Evolutionary conservation across 2,329 filamentous ascomycete species (phyloP), one percentile per base, ranked within the genome.

Genomic region (Ambrosiella xylebori): DNA sequence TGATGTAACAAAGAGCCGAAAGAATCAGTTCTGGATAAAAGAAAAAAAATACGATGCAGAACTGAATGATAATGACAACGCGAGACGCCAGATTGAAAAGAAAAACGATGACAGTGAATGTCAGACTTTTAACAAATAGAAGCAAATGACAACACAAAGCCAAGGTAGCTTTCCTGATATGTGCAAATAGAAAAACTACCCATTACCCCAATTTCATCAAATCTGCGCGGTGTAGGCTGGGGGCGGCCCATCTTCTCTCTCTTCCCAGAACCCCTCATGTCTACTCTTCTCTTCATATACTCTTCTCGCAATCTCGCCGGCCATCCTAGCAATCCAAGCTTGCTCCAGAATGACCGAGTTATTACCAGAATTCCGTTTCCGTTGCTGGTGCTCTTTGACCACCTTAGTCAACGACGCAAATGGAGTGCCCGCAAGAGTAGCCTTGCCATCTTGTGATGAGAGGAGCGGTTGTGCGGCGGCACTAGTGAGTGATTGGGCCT

Each of bases 261-360:
- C 77, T 47, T 76, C 72, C 76, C 76, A 79, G 56, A 76, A 72
- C 4, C 69, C 69, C 35, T 73, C 71, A 57, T 77, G 73, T 40
- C 75, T 73, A 57, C 76, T 73, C 71, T 95, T 93, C 71, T 95
- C 87, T 64, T 95, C 87, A 63, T 91, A 87, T 63, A 95, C 88
- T 58, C 88, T 85, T 55, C 83, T 76, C 40, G 89, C 88, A 65
- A 97, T 91, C 69, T 97, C 93, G 62, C 84, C 84, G 4, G 91
- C 90, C 80, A 98, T 93, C 73, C 95, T 93, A 73, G 85, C 82
- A 71, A 93, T 85, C 86, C 87, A 93, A 2, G 86, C 87, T 68
- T 88, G 84, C 67, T 89, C 85, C 35, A 88, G 73, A 54, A 88
- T 86, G 36, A 77, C 74, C 0, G 78, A 74, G 4, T 72, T 74